Evolutionary conservation across 208 protist species (phyloP).

Genomic region (Zelonia costaricensis): DNA sequence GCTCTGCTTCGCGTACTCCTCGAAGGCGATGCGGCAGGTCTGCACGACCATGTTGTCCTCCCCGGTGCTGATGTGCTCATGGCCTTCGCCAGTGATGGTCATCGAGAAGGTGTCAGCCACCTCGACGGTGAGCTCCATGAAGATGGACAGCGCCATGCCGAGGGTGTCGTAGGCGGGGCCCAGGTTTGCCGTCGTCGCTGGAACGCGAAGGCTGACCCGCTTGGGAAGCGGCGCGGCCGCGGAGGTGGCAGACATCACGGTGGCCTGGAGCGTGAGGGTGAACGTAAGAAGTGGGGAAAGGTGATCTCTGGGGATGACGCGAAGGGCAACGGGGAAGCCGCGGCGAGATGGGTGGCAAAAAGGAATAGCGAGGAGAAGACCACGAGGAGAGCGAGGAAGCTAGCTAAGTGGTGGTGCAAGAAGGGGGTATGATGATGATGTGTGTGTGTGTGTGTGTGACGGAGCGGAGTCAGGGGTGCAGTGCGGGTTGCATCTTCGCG

Average conservation of each 20-base stretch:
- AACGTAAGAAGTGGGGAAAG: too few relatives aligned
- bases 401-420: too few relatives aligned
- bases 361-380: too few relatives aligned
- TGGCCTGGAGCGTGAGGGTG: too few relatives aligned
- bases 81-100: slow-evolving; percentile 77
- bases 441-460: too few relatives aligned
- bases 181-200: slow-evolving; percentile 94
- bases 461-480: not conserved
- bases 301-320: too few relatives aligned
- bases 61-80: slow-evolving; percentile 61
- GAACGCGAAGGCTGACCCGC: slow-evolving; percentile 84
- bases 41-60: slow-evolving; percentile 88
- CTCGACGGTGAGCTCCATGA: slow-evolving; percentile 91
- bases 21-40: slow-evolving; percentile 71
- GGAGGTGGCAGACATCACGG: slow-evolving; percentile 2
- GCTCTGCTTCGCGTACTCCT: slow-evolving; percentile 68
- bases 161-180: slow-evolving; percentile 92
- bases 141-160: slow-evolving; percentile 92
- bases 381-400: too few relatives aligned
- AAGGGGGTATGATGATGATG: too few relatives aligned
- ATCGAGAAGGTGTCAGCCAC: slow-evolving; percentile 73
- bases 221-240: slow-evolving; percentile 13
- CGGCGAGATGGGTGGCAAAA: not conserved
- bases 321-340: too few relatives aligned
- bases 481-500: too few relatives aligned